Percentiles rank a stretch among this genome's conserved stretches.
phyloP scores from a whole-genome alignment of 331 rosid genomes.

The Acacia pycnantha region DNA sequence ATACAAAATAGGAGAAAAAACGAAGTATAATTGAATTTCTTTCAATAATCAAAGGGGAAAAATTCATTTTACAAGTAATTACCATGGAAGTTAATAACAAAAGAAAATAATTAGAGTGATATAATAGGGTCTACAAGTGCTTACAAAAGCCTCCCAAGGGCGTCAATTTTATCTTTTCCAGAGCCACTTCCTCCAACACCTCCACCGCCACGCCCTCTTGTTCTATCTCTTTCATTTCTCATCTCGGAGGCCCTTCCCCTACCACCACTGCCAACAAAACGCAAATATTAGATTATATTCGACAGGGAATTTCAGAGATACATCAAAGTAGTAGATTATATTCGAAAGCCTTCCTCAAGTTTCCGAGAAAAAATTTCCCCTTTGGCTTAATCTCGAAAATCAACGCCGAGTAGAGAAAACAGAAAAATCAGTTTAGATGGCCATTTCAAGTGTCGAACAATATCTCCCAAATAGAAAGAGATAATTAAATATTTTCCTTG shows the following conservation, averaged over 20 bases:
- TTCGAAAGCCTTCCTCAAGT: background rate
- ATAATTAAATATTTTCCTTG: background rate
- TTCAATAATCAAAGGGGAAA: background rate
- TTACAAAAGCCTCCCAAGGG: slow-evolving; percentile 95
- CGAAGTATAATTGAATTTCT: background rate
- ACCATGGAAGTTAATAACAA: background rate
- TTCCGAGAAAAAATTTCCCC: background rate
- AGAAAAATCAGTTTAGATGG: background rate
- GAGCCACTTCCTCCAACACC: slow-evolving; percentile 36
- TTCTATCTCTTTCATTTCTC: slow-evolving; percentile 48
- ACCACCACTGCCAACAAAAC: slow-evolving; percentile 44
- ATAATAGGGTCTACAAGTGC: slow-evolving; percentile 20
- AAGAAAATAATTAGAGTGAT: background rate
- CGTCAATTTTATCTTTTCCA: slow-evolving; percentile 83
- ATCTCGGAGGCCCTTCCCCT: slow-evolving; percentile 50
- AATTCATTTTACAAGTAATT: background rate
- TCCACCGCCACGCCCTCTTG: slow-evolving; percentile 53
- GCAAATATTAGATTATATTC: background rate
- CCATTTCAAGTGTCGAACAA: background rate
- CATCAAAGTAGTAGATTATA: background rate
- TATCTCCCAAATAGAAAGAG: background rate
- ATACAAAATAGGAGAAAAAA: background rate
- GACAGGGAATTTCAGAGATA: background rate
- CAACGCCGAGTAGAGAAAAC: background rate
- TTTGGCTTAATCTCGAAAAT: background rate